Evolutionary conservation across 1,284 basidiomycete genomes (phyloP), one percentile per base, ranked within the genome.

Genomic region (Cutaneotrichosporon sp.): DNA sequence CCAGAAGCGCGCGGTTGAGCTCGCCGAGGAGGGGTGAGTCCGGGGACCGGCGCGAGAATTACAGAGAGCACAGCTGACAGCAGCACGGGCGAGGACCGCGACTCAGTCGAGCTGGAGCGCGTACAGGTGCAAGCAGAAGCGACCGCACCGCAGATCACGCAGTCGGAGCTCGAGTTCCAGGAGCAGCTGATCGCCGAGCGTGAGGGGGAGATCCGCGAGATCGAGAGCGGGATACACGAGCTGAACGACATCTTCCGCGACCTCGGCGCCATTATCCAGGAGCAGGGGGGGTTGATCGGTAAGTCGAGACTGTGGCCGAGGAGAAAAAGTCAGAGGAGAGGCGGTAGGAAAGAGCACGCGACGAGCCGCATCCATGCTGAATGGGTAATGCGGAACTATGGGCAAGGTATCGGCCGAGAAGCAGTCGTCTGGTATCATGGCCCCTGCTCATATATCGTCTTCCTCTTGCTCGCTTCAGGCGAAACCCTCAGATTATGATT

Each of bases 191-290:
- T 98, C 57, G 88, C 88, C 53, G 94, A 97, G 71, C 88, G 96
- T 17, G 94, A 99, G 71, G 80, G 80, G 1, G 94, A 97, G 68
- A 98, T 98, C 54, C 83, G 88, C 39, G 93, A 97, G 69, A 99
- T 99, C 57, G 96, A 98, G 76, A 86, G 84, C 1, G 94, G 96
- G 6, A 97, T 99, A 49, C 91, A 97, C 66, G 94, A 99, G 71
- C 78, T 99, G 42, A 86, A 91, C 45, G 91, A 97, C 74, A 97
- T 99, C 66, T 98, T 99, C 80, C 83, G 90, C 37, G 94, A 98
- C 75, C 77, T 99, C 32, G 93, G 93, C 33, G 92, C 90, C 17
- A 82, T 99, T 38, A 92, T 99, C 2, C 84, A 85, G 60, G 90
- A 97, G 69, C 96, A 98, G 71, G 93, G 94, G 8, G 84, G 84